Evolutionary conservation across 352 stramenopile species (phyloP), one percentile per base, ranked within the genome.

Genomic region (Phytophthora nicotianae): DNA sequence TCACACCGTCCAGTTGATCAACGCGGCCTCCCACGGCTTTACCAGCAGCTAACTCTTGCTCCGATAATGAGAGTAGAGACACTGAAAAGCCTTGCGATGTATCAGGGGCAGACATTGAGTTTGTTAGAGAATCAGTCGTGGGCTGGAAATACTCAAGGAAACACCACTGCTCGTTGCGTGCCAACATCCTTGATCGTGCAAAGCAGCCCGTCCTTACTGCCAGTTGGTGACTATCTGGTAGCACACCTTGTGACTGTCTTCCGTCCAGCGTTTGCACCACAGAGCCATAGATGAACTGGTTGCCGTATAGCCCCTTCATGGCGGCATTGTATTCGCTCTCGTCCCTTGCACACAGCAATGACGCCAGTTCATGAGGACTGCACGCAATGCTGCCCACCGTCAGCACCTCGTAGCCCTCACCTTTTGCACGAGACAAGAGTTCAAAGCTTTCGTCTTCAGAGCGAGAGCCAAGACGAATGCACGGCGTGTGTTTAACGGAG

Each of bases 241-340:
- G 27, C 9, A 17, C 5, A 14, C 37, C 43, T 20, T 41, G 24
- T 9, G 54, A 50, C 32, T 68, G 48, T 3, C 48, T 35, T 16
- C 23, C 45, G 11, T 58, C 49, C 11, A 72, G 19, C 1, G 67
- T 32, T 17, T 82, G 76, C 43, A 86, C 72, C 4, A 86, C 41
- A 3, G 69, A 80, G 24, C 77, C 77, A 53, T 84, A 83, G 57
- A 86, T 83, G 38, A 74, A 83, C 29, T 74, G 61, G 8, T 53
- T 47, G n/a, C 65, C 60, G 47, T 80, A 74, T 0, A 80, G 37
- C 9, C 50, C 74, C 24, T 68, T 79, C 74, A 83, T 83, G 2
- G 58, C 58, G 0, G 63, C 42, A 48, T 83, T 83, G 37, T 74
- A 74, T 9, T 68, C 51, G 33, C 23, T 73, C 45, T 81, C 73